A percentile compares a stretch with the other conserved stretches of the same genome.
Conservation (phyloP, 2,329 filamentous ascomycete genomes). For the Calonectria montana region DNA sequence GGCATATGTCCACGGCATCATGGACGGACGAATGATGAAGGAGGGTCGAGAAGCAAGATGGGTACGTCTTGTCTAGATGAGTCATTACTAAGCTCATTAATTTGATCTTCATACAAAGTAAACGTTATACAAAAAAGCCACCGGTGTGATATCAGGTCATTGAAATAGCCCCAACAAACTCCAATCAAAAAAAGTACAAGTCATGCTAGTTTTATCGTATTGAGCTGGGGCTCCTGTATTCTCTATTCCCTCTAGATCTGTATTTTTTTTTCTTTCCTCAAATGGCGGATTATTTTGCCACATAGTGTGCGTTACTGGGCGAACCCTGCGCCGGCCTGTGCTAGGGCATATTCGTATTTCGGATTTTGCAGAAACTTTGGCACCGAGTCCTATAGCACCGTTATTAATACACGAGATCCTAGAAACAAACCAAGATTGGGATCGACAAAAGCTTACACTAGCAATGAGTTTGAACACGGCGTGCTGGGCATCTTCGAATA, state of each 20-base stretch:
- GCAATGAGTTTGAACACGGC: constrained; percentile 99
- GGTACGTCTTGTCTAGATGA: not conserved
- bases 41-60: not conserved
- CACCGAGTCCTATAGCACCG: constrained; percentile 72
- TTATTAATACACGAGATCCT: not conserved
- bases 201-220: not conserved
- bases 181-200: not conserved
- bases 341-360: constrained; percentile 3
- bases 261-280: no score
- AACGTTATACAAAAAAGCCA: not conserved
- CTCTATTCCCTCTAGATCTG: not conserved
- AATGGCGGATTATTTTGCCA: no score
- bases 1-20: not conserved
- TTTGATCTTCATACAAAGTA: not conserved
- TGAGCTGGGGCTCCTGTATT: not conserved
- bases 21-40: not conserved
- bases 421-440: constrained; percentile 30
- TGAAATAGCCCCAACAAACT: not conserved
- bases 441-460: constrained; percentile 75
- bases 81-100: not conserved
- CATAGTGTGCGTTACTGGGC: no score
- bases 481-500: constrained; percentile 93
- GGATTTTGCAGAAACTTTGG: constrained; percentile 77
- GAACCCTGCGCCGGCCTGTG: not conserved
- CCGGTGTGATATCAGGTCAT: not conserved